Conservation (phyloP, 2,329 filamentous ascomycete genomes). For the Dryadomyces quercivorus region DNA sequence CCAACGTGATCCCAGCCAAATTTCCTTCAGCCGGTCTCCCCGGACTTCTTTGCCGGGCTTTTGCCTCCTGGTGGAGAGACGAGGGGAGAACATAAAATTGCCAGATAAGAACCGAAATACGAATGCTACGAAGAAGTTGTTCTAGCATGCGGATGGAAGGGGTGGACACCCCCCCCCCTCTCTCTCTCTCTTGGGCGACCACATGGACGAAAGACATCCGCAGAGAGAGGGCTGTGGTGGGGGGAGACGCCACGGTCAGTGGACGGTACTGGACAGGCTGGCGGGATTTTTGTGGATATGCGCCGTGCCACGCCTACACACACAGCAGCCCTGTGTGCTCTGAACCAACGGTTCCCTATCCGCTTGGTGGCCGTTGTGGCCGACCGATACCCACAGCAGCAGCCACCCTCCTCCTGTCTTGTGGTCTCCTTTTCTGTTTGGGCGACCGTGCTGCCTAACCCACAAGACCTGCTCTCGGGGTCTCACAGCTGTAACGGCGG, state of each 20-base stretch:
- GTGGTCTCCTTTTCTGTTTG: too few species aligned
- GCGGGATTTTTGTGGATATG: background rate
- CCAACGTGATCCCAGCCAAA: background rate
- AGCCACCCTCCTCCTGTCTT: too few species aligned
- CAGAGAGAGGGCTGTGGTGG: background rate
- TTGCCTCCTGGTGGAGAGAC: background rate
- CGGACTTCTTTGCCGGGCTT: background rate
- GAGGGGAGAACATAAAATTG: background rate
- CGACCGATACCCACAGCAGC: background rate
- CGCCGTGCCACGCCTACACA: background rate
- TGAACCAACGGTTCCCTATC: conserved; percentile 1
- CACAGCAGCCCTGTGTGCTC: background rate
- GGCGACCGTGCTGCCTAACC: too few species aligned
- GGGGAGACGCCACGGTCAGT: background rate
- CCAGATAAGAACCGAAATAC: background rate
- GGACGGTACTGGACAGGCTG: background rate
- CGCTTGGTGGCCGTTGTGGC: background rate
- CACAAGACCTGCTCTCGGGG: too few species aligned
- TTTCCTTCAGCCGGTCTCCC: background rate
- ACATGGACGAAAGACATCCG: too few species aligned
- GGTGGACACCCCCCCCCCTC: background rate
- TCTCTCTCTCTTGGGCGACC: too few species aligned
- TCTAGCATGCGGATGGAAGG: background rate
- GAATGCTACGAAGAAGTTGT: background rate
- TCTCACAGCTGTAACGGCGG: too few species aligned